phyloP scores from a whole-genome alignment of 352 stramenopile genomes.

The Globisporangium emineosum region DNA sequence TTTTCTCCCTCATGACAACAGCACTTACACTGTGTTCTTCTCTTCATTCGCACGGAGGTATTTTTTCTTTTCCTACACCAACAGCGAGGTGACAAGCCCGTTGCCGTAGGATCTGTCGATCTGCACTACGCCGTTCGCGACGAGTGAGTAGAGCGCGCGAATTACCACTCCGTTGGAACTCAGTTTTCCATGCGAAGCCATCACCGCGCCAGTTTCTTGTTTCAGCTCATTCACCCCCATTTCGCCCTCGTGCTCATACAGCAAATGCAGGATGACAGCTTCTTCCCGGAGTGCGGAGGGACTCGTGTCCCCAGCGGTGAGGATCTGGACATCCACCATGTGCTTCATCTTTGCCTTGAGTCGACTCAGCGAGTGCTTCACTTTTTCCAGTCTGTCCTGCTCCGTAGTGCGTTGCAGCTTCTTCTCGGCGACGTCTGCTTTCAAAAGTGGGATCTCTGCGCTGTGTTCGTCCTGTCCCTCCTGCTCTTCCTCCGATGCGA shows the following conservation, averaged over 20 bases:
- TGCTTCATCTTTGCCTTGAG: constrained; percentile 63
- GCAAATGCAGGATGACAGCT: constrained; percentile 56
- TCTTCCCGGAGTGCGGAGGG: constrained; percentile 47
- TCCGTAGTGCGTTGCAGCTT: constrained; percentile 23
- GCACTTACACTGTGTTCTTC: not conserved
- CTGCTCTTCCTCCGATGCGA: constrained; percentile 36
- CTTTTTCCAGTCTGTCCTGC: constrained; percentile 35
- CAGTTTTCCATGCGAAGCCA: constrained; percentile 40
- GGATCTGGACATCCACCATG: constrained; percentile 63
- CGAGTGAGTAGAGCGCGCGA: constrained; percentile 62
- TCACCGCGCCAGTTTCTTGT: constrained; percentile 36
- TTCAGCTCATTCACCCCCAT: constrained; percentile 68
- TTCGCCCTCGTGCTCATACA: constrained; percentile 59
- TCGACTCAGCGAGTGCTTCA: constrained; percentile 34
- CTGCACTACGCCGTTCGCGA: constrained; percentile 67
- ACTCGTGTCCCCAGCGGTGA: constrained; percentile 43
- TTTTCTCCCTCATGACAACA: not conserved
- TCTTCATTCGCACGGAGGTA: not conserved
- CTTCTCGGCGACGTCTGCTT: constrained; percentile 27
- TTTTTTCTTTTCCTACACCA: constrained; percentile 32
- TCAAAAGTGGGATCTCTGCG: constrained; percentile 31
- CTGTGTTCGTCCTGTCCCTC: constrained; percentile 37
- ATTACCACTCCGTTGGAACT: constrained; percentile 43
- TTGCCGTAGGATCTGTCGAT: constrained; percentile 65
- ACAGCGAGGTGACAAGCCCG: constrained; percentile 58